Conservation (phyloP, 179 eudicot genomes). For the Gypsophila paniculata region DNA sequence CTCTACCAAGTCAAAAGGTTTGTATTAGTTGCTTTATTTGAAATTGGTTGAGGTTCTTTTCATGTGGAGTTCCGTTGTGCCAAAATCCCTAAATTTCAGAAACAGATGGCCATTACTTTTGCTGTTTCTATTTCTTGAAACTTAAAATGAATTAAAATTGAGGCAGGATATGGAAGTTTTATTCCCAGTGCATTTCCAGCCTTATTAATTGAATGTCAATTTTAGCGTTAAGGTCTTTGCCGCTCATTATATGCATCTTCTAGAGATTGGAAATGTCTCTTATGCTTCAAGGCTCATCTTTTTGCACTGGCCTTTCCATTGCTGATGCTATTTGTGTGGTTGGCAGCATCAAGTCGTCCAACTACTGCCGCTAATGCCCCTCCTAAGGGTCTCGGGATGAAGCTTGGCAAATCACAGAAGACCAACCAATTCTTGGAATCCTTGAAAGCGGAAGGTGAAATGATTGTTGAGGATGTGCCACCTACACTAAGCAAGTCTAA, state of each 20-base stretch:
- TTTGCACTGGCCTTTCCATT: not conserved
- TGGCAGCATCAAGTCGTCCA: constrained; percentile 60
- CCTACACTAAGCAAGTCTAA: constrained; percentile 61
- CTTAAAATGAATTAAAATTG: too few relatives aligned
- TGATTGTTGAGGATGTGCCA: constrained; percentile 81
- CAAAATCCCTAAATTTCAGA: not conserved
- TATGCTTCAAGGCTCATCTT: not conserved
- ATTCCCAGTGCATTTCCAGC: too few relatives aligned
- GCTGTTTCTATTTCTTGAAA: too few relatives aligned
- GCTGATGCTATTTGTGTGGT: constrained; percentile 15
- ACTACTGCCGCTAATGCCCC: constrained; percentile 80
- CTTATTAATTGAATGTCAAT: too few relatives aligned
- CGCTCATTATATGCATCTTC: not conserved
- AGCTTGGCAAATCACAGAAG: constrained; percentile 84
- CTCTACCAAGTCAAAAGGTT: constrained; percentile 81
- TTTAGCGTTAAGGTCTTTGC: too few relatives aligned
- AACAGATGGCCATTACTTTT: too few relatives aligned
- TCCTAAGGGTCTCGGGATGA: constrained; percentile 85
- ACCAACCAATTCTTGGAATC: constrained; percentile 89
- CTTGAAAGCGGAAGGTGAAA: constrained; percentile 97
- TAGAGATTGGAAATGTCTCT: not conserved
- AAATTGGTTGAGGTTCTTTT: not conserved
- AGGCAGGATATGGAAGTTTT: too few relatives aligned
- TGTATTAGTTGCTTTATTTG: constrained; percentile 17
- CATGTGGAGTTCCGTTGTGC: constrained; percentile 1